Evolutionary conservation across 2,329 filamentous ascomycete genomes (phyloP), one percentile per base, ranked within the genome.

Genomic region (Neoascochyta sp.): DNA sequence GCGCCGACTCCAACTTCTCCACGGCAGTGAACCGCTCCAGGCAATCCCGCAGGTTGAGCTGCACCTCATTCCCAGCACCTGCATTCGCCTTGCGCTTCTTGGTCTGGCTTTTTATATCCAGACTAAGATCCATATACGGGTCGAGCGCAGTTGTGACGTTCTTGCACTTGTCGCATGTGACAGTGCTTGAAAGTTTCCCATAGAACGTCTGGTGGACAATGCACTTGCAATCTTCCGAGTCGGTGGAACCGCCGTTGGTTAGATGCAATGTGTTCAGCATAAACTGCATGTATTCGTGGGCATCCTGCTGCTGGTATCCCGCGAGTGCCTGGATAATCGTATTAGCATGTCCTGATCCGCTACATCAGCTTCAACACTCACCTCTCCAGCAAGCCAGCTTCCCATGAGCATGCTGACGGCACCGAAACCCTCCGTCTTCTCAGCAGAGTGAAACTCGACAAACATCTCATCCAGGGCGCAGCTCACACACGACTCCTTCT

Each of bases 241-340:
- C 45, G 13, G 55, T 47, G 4, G 56, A 52, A 25, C 85, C 81
- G 9, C 81, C 81, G 48, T 89, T 92, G 22, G 87, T 70, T 7
- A 68, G 79, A 57, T 95, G 90, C 10, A 98, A 73, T 50, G 92
- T 86, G 66, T 95, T 90, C 19, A 93, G 83, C 18, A 96, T 76
- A 55, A 94, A 95, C 58, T 95, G 88, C 62, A 95, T 93, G 65
- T 94, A 96, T 60, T 96, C 90, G 57, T 96, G 90, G 1, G 90
- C 90, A 57, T 96, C 90, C 67, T 96, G 90, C 64, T 96, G 90
- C 52, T 89, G 86, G 51, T 93, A 94, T 8, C 89, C 92, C 2
- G 90, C 86, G 13, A 73, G 54, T 11, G 64, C 59, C 60, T 63
- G 23, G 6, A 16, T 9, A 24, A 22, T 13, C 9, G 7, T 16